These are phyloP conservation scores for Arthroderma uncinatum DNA, from an alignment of 2,329 filamentous ascomycete species.

Conservation along the genomic window DNA sequence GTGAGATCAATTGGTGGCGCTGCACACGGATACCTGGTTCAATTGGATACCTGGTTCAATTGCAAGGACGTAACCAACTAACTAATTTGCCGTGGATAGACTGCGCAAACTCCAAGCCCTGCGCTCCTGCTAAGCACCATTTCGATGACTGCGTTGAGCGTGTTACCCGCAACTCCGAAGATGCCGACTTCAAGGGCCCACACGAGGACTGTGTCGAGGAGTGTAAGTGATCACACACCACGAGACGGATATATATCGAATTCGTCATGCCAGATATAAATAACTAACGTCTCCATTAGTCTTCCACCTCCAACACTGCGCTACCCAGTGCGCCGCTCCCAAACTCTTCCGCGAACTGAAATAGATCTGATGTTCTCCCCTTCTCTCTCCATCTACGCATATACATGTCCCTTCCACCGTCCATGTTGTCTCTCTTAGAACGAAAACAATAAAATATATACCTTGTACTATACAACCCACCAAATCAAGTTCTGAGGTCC, in stretches of 20 bases:
- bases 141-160: slow-evolving; percentile 97
- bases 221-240: slow-evolving; percentile 57
- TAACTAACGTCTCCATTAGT: slow-evolving; percentile 43
- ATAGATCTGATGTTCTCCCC: not conserved
- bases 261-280: not conserved
- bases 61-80: not conserved
- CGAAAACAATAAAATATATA: not conserved
- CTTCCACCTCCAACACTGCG: slow-evolving; percentile 98
- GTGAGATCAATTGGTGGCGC: not conserved
- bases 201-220: slow-evolving; percentile 98
- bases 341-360: slow-evolving; percentile 63
- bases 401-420: not conserved
- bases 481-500: not conserved
- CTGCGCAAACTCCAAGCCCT: slow-evolving; percentile 77
- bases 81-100: slow-evolving; percentile 44
- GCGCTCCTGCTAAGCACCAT: slow-evolving; percentile 87
- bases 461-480: slow-evolving; percentile 2
- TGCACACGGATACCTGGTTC: not conserved
- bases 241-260: too few relatives aligned
- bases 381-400: not conserved
- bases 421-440: not conserved
- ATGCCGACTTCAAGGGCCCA: slow-evolving; percentile 58
- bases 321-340: slow-evolving; percentile 80
- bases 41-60: not conserved
- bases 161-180: slow-evolving; percentile 58